These are phyloP conservation scores for Teratosphaeria destructans DNA, from an alignment of 2,329 filamentous ascomycete genomes.

Conservation along the genomic window DNA sequence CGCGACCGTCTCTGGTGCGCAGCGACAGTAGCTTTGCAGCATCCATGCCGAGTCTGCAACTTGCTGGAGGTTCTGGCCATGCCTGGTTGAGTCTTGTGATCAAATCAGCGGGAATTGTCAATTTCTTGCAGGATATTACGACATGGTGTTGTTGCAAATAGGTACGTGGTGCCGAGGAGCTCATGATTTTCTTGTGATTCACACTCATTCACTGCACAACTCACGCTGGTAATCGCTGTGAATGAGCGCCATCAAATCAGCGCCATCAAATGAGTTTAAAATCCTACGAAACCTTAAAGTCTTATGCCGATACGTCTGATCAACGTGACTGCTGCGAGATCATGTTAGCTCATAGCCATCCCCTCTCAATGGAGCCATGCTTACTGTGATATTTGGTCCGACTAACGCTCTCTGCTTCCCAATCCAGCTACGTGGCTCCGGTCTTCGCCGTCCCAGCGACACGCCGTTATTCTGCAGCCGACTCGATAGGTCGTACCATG, in stretches of 20 bases:
- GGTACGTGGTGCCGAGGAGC: background rate
- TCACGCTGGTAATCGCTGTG: background rate
- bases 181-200: background rate
- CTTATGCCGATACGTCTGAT: background rate
- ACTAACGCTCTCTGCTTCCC: conserved; percentile 61
- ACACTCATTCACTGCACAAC: background rate
- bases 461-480: conserved; percentile 76
- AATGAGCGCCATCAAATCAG: background rate
- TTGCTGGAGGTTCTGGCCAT: background rate
- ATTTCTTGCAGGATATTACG: background rate
- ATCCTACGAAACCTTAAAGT: background rate
- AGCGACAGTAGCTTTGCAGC: background rate
- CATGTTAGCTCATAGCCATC: background rate
- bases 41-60: background rate
- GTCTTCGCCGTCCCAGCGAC: conserved; percentile 61
- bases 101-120: background rate
- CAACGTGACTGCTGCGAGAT: background rate
- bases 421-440: conserved; percentile 71
- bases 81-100: too few species aligned
- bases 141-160: too few species aligned
- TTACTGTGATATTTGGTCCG: conserved; percentile 13
- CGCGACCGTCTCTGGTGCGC: background rate
- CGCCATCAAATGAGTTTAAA: background rate
- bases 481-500: conserved; percentile 74
- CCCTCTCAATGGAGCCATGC: background rate